Evolutionary conservation across 2,329 filamentous ascomycete species (phyloP).

Genomic region (Clonostachys byssicola): DNA sequence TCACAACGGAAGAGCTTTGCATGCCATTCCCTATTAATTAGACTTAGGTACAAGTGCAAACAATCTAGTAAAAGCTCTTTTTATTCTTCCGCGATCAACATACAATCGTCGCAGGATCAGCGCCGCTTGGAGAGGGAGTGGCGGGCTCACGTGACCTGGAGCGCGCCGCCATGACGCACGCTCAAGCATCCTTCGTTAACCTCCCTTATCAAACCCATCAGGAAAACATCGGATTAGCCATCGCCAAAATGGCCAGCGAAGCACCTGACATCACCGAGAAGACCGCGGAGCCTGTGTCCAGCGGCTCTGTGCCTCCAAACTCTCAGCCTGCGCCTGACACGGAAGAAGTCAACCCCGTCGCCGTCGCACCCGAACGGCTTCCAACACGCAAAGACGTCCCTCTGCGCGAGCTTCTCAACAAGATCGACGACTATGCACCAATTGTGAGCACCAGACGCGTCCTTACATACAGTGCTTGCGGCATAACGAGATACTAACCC

Average conservation of each 20-base stretch:
- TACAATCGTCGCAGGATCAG: too few species aligned
- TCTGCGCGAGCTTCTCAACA: constrained; percentile 84
- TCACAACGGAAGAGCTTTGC: too few species aligned
- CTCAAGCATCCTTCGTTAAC: neutral
- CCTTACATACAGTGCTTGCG: neutral
- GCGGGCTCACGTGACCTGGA: too few species aligned
- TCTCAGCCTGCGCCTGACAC: constrained; percentile 10
- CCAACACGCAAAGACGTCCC: constrained; percentile 88
- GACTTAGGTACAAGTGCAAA: too few species aligned
- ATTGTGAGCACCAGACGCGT: constrained; percentile 60
- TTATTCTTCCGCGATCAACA: too few species aligned
- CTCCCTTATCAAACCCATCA: neutral
- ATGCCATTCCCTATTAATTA: too few species aligned
- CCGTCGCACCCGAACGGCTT: constrained; percentile 52
- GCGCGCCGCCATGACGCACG: too few species aligned
- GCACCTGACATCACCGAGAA: constrained; percentile 4
- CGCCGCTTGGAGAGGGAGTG: too few species aligned
- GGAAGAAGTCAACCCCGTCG: constrained; percentile 36
- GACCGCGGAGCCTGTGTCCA: neutral
- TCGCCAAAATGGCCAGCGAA: constrained; percentile 5
- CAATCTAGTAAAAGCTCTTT: too few species aligned
- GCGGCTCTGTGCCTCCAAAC: constrained; percentile 21
- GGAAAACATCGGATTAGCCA: neutral
- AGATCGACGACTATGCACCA: constrained; percentile 98
- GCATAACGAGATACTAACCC: constrained; percentile 4